phyloP scores from a whole-genome alignment of 805 yeast genomes.

The Hanseniaspora jakobsenii region DNA sequence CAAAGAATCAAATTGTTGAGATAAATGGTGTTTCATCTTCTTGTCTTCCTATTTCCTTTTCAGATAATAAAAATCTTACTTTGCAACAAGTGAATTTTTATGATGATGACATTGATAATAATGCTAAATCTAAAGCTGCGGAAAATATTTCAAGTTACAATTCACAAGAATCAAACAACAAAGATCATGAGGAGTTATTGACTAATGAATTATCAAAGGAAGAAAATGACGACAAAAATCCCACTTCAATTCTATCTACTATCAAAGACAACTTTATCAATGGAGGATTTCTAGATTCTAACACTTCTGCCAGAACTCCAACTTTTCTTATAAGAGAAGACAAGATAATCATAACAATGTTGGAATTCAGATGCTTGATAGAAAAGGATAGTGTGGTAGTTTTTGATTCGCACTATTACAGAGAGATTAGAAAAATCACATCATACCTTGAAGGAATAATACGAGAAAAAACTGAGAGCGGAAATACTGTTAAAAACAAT shows the following conservation, averaged over 20 bases:
- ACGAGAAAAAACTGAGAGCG: conserved; percentile 28
- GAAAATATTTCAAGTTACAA: background rate
- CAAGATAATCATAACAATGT: conserved; percentile 58
- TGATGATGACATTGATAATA: background rate
- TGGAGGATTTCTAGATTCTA: conserved; percentile 15
- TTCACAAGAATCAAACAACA: conserved; percentile 18
- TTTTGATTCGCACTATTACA: conserved; percentile 56
- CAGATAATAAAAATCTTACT: background rate
- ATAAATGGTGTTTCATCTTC: too few species aligned
- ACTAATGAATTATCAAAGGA: background rate
- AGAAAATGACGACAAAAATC: conserved; percentile 1
- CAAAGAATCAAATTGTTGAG: too few species aligned
- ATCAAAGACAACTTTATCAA: conserved; percentile 13
- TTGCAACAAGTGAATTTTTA: background rate
- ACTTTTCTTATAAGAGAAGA: conserved; percentile 61
- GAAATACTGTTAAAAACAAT: too few species aligned
- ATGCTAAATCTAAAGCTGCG: background rate
- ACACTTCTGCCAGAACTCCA: conserved; percentile 65
- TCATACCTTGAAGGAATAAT: conserved; percentile 68
- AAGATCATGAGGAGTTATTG: too few species aligned
- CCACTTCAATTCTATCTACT: conserved; percentile 2
- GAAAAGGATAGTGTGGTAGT: conserved; percentile 59
- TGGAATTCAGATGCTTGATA: conserved; percentile 69
- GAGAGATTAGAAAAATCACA: conserved; percentile 55
- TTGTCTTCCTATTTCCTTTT: background rate